A percentile compares a stretch with the other conserved stretches of the same genome.
Conservation (phyloP, 768 basidiomycete genomes). For the Naematelia encephala region DNA sequence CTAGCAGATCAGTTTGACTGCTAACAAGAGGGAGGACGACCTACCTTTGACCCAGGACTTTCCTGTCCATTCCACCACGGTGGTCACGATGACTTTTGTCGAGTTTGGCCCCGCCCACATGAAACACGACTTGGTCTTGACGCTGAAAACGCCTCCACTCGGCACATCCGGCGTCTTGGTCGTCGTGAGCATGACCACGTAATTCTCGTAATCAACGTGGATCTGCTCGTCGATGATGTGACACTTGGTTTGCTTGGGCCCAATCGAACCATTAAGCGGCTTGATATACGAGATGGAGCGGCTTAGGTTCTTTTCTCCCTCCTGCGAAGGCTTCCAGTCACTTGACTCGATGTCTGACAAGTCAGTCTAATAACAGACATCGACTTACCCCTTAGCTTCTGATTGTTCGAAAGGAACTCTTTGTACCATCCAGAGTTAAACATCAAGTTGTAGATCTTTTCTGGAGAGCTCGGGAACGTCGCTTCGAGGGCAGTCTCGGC, state of each 20-base stretch:
- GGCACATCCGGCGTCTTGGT: slow-evolving; percentile 94
- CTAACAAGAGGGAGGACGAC: slow-evolving; percentile 9
- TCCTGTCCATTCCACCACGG: slow-evolving; percentile 92
- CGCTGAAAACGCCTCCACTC: slow-evolving; percentile 83
- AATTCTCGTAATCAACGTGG: slow-evolving; percentile 77
- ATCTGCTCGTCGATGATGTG: slow-evolving; percentile 84
- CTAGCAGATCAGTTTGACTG: slow-evolving; percentile 52
- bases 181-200: slow-evolving; percentile 76
- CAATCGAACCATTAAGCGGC: slow-evolving; percentile 78
- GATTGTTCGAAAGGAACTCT: slow-evolving; percentile 83
- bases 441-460: slow-evolving; percentile 92
- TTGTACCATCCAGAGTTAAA: slow-evolving; percentile 95
- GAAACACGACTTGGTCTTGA: slow-evolving; percentile 90
- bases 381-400: slow-evolving; percentile 76
- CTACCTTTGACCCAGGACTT: slow-evolving; percentile 92
- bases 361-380: background rate
- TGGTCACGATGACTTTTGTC: slow-evolving; percentile 78
- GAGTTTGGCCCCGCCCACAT: slow-evolving; percentile 84
- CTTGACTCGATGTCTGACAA: slow-evolving; percentile 83
- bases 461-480: slow-evolving; percentile 82
- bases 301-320: slow-evolving; percentile 63
- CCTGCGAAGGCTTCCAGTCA: slow-evolving; percentile 77
- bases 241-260: slow-evolving; percentile 93
- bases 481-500: slow-evolving; percentile 71
- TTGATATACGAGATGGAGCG: slow-evolving; percentile 97